Percentiles rank a stretch among this genome's conserved stretches.
Evolutionary conservation across 2,329 filamentous ascomycete species (phyloP).

Genomic region (Sporothrix dimorphospora): DNA sequence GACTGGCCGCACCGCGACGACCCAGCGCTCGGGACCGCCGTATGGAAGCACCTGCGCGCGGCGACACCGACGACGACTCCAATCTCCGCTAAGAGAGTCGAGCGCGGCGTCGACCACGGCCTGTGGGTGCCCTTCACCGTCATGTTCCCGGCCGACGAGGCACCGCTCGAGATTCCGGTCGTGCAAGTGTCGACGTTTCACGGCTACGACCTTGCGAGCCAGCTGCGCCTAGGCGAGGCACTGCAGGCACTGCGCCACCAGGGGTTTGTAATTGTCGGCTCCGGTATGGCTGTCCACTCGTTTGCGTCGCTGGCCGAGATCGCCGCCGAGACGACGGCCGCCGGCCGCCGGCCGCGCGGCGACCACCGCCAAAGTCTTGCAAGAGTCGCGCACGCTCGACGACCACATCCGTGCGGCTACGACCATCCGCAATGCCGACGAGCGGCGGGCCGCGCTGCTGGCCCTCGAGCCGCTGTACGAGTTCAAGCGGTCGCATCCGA

Average conservation of each 20-base stretch:
- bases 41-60: conserved; percentile 23
- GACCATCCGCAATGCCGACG: not conserved
- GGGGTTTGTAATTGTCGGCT: conserved; percentile 20
- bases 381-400: conserved; percentile 23
- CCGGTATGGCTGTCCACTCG: conserved; percentile 27
- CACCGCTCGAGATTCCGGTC: conserved; percentile 7
- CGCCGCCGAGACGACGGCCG: not conserved
- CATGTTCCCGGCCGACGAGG: conserved; percentile 23
- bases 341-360: not conserved
- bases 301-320: conserved; percentile 26
- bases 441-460: conserved; percentile 15
- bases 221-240: conserved; percentile 15
- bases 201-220: conserved; percentile 20
- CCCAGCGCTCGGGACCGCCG: conserved; percentile 14
- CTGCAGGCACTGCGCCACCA: not conserved
- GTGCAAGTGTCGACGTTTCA: conserved; percentile 26
- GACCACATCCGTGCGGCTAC: conserved; percentile 4
- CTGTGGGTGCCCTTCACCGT: conserved; percentile 28
- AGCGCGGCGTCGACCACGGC: conserved; percentile 30
- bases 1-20: conserved; percentile 28
- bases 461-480: conserved; percentile 22
- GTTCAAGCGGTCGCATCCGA: conserved; percentile 29
- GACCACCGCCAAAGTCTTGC: not conserved
- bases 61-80: not conserved
- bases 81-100: conserved; percentile 21